Evolutionary conservation across 1,284 basidiomycete species (phyloP).

Genomic region (Cerioporus squamosus): DNA sequence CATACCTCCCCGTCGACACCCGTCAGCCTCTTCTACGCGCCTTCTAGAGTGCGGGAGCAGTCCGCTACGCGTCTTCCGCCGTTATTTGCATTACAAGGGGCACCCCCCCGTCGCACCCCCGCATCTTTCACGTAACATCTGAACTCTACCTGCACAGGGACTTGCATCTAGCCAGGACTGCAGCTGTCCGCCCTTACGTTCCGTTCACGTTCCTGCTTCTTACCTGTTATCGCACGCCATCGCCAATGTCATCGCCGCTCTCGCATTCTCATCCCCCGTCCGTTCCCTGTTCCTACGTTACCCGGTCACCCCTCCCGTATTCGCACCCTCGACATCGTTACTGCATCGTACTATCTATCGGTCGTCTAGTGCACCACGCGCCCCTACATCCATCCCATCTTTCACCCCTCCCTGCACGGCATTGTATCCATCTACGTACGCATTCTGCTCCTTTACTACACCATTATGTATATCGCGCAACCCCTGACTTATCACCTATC

Average conservation of each 20-base stretch:
- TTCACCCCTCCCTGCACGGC: slow-evolving; percentile 6
- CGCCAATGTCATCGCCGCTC: slow-evolving; percentile 20
- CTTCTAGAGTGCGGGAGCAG: background rate
- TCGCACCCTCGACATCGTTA: slow-evolving; percentile 13
- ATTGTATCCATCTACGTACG: slow-evolving; percentile 16
- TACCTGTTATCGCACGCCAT: slow-evolving; percentile 23
- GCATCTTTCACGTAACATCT: slow-evolving; percentile 20
- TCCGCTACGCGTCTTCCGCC: background rate
- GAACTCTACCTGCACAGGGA: slow-evolving; percentile 14
- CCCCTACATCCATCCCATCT: background rate
- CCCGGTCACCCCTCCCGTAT: background rate
- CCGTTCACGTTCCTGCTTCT: slow-evolving; percentile 2
- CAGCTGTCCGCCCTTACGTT: slow-evolving; percentile 18
- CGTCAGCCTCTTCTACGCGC: background rate
- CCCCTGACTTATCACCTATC: slow-evolving; percentile 25
- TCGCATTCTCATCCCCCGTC: slow-evolving; percentile 2
- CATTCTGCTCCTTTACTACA: slow-evolving; percentile 14
- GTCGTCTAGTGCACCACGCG: slow-evolving; percentile 8
- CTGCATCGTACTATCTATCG: slow-evolving; percentile 11
- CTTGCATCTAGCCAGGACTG: slow-evolving; percentile 15
- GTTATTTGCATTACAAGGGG: slow-evolving; percentile 7
- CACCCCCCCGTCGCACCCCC: too few species aligned
- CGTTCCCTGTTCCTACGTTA: too few species aligned
- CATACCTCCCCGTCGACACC: background rate
- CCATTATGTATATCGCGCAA: slow-evolving; percentile 23